phyloP scores from a whole-genome alignment of 2,329 filamentous ascomycete genomes.

The Lachnellula subtilissima region DNA sequence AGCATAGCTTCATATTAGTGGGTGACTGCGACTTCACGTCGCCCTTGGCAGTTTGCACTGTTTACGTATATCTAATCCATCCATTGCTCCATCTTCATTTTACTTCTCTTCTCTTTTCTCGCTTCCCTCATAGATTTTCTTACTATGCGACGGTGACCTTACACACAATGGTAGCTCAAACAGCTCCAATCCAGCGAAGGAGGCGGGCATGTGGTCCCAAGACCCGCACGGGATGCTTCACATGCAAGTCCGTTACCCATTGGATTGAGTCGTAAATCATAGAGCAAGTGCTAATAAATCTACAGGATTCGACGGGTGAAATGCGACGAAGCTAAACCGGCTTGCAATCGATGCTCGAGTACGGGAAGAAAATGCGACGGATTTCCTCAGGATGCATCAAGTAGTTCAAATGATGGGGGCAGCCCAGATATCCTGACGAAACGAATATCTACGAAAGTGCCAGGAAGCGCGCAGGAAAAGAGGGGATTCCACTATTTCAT shows the following conservation, averaged over 20 bases:
- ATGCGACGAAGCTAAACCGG: constrained; percentile 26
- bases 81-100: not conserved
- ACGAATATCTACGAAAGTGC: constrained; percentile 16
- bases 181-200: not conserved
- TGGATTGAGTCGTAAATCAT: not conserved
- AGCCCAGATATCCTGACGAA: constrained; percentile 11
- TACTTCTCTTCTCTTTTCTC: not conserved
- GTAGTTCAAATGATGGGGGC: not conserved
- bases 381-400: constrained; percentile 10
- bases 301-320: constrained; percentile 23
- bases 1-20: not conserved
- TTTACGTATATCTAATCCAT: not conserved
- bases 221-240: constrained; percentile 21
- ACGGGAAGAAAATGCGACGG: constrained; percentile 27
- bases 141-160: not conserved
- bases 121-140: not conserved
- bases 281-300: constrained; percentile 1
- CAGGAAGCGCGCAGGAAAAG: constrained; percentile 23
- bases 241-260: constrained; percentile 22
- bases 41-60: not conserved
- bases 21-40: not conserved
- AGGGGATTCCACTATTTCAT: constrained; percentile 27
- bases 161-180: not conserved
- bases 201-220: constrained; percentile 19
- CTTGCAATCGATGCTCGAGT: constrained; percentile 19